These are phyloP conservation scores for Backusella psychrophila DNA, from an alignment of 192 early-diverging fungal genomes.

Conservation along the genomic window DNA sequence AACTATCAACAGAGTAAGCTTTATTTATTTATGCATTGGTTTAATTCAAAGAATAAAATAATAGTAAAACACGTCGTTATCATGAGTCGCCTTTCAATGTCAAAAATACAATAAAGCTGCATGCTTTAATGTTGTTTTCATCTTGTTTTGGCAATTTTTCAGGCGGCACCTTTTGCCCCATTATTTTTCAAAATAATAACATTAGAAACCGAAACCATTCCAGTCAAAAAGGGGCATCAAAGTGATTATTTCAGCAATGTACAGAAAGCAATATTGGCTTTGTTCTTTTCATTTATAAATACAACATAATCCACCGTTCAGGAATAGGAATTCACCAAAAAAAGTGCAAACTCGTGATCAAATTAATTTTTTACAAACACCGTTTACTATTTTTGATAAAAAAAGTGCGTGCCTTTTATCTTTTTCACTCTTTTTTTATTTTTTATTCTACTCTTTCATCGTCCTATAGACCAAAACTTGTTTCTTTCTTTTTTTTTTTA, in stretches of 20 bases:
- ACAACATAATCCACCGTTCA: neutral
- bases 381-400: neutral
- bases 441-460: neutral
- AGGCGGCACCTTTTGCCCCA: neutral
- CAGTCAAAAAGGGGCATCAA: neutral
- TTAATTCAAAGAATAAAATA: too few relatives aligned
- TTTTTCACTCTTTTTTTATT: neutral
- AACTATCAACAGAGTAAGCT: too few relatives aligned
- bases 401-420: neutral
- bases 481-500: neutral
- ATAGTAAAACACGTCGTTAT: too few relatives aligned
- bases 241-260: neutral
- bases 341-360: neutral
- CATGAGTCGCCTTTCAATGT: too few relatives aligned
- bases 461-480: neutral
- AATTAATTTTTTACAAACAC: neutral
- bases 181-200: neutral
- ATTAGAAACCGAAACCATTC: neutral
- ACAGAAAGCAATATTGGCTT: too few relatives aligned
- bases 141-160: neutral
- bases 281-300: neutral
- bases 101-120: neutral
- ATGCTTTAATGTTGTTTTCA: neutral
- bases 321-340: neutral
- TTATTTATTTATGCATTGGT: too few relatives aligned